Evolutionary conservation across 306 rosid genomes (phyloP).

Genomic region (Heteromeles arbutifolia): DNA sequence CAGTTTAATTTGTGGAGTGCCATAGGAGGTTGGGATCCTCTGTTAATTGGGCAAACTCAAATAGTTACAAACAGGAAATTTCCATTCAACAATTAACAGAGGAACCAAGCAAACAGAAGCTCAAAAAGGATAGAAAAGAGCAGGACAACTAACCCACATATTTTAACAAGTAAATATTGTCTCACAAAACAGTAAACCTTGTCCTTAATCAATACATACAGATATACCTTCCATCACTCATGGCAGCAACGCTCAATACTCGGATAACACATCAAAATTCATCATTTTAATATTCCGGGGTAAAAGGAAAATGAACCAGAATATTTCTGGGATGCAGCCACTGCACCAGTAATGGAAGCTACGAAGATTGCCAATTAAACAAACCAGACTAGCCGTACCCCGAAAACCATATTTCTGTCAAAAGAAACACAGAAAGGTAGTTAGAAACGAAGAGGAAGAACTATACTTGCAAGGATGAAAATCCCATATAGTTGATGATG

Average conservation of each 20-base stretch:
- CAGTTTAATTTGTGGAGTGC: too few species aligned
- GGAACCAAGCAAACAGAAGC: neutral
- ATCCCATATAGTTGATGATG: constrained; percentile 3
- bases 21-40: too few species aligned
- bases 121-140: neutral
- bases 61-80: neutral
- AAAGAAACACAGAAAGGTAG: neutral
- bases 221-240: neutral
- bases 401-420: neutral
- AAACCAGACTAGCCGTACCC: neutral
- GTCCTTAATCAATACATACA: neutral
- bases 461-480: constrained; percentile 6
- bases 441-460: neutral
- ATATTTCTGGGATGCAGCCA: neutral
- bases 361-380: neutral
- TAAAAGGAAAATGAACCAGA: neutral
- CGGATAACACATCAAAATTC: neutral
- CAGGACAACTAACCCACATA: neutral
- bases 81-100: neutral
- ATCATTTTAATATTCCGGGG: neutral
- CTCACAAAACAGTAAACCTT: neutral
- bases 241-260: neutral
- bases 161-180: neutral
- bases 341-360: neutral
- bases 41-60: neutral